Conservation (phyloP, 306 rosid genomes). For the Begonia fuchsioides region DNA sequence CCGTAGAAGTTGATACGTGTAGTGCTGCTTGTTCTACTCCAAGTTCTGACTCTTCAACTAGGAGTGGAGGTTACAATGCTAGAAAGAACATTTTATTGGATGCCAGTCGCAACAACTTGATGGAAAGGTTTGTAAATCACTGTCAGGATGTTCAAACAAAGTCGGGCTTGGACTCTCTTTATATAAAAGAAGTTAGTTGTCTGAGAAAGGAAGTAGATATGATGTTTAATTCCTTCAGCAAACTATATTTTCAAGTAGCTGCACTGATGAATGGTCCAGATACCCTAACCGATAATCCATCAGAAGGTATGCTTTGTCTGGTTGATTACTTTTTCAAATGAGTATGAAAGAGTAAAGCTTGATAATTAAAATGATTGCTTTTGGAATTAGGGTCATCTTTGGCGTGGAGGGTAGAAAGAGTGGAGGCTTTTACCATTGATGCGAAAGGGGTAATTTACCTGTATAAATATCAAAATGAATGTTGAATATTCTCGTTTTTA, state of each 20-base stretch:
- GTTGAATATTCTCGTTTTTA: too few relatives aligned
- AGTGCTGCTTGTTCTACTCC: conserved; percentile 47
- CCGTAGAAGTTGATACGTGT: conserved; percentile 33
- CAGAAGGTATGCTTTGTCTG: conserved; percentile 33
- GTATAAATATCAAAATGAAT: too few relatives aligned
- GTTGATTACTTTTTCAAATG: conserved; percentile 9
- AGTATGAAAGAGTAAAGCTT: conserved; percentile 4
- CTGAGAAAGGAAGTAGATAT: conserved; percentile 42
- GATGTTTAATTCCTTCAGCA: conserved; percentile 26
- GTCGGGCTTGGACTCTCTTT: conserved; percentile 16
- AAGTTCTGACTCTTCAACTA: conserved; percentile 38
- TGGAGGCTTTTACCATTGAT: conserved; percentile 20
- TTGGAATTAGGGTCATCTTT: conserved; percentile 21
- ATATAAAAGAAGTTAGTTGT: conserved; percentile 16
- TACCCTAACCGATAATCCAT: conserved; percentile 17
- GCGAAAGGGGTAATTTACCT: conserved; percentile 30
- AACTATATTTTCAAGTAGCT: conserved; percentile 28
- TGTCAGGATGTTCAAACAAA: conserved; percentile 17
- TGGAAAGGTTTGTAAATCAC: conserved; percentile 13
- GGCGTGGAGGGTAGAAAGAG: conserved; percentile 18
- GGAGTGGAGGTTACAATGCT: conserved; percentile 28
- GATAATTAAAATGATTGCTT: conserved; percentile 6
- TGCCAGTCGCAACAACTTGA: conserved; percentile 10
- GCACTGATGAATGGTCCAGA: conserved; percentile 22
- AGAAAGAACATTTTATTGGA: conserved; percentile 10